Base-by-base conservation (phyloP, 75 land plant species). In the Selaginella tamariscina region DNA sequence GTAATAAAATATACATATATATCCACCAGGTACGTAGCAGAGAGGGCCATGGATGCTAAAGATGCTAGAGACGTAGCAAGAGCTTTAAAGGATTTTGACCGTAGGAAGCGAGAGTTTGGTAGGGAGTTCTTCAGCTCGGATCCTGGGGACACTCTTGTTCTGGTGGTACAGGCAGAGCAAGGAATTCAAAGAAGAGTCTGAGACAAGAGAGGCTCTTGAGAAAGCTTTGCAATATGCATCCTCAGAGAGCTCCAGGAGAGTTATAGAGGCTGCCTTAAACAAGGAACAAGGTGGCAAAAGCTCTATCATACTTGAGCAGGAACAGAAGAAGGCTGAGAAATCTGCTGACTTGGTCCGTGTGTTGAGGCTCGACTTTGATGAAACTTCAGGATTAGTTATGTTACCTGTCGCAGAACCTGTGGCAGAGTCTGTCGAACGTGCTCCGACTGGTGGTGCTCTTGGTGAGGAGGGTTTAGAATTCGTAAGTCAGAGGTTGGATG, bases 91-190 rank as follows among this genome's bases (percentile, higher is more conserved):
- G 97, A 95, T 69, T 91, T 79, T 72, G 97, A 84, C 1, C 70
- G 87, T 1, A 78, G 97, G 65, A 65, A 77, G 32, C 73, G 75
- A 9, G 82, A 83, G 21, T 68, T 32, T 11, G 92, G 86, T 0
- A 82, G 86, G 85, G 80, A 77, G 26, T 70, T 60, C 28, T 95
- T 95, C 72, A 55, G 86, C 11, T 56, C 63, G 26, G 29, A 77
- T 0, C 89, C 99, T 0, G 99, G 99, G 0, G 99, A 95, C 64
- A 90, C 92, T 71, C 66, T 95, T 29, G 86, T 91, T 0, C 87
- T 71, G 57, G 74, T 73, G 72, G 32, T 86, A 71, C 59, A 69
- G 96, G 68, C 80, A 78, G 57, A 76, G 84, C 70, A 75, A 71
- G 24, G 99, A 95, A 82, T 62, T 73, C 33, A 66, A 24, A 24